These are phyloP conservation scores for Udeniomyces megalosporus DNA, from an alignment of 768 basidiomycete species.

Conservation along the genomic window DNA sequence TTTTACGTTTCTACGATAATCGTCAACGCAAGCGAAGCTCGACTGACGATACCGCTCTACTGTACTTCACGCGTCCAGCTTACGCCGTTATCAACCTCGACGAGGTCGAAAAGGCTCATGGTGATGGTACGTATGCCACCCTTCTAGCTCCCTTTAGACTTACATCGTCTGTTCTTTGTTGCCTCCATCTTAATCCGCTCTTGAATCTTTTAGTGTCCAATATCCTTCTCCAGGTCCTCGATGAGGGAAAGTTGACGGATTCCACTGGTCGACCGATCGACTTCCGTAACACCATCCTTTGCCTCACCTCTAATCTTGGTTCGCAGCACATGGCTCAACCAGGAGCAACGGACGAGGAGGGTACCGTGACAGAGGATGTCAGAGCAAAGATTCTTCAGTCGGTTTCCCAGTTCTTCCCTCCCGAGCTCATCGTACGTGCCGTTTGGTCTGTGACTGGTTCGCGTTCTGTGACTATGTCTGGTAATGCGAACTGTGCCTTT, in stretches of 20 bases:
- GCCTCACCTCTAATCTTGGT: constrained; percentile 74
- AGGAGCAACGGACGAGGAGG: constrained; percentile 46
- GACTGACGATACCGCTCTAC: no score
- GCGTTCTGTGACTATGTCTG: no score
- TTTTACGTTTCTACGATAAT: no score
- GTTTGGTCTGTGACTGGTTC: not conserved
- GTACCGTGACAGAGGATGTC: constrained; percentile 47
- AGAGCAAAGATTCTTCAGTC: constrained; percentile 53
- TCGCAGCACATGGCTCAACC: constrained; percentile 43
- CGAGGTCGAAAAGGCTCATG: constrained; percentile 84
- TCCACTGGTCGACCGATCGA: constrained; percentile 45
- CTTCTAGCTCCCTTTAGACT: not conserved
- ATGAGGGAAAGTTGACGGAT: constrained; percentile 78
- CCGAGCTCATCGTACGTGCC: constrained; percentile 64
- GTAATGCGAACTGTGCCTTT: no score
- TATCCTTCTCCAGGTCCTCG: constrained; percentile 77
- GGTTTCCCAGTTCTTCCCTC: constrained; percentile 67
- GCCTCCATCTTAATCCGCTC: constrained; percentile 35
- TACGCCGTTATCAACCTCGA: constrained; percentile 47
- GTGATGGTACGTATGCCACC: constrained; percentile 30
- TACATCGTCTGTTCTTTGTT: not conserved
- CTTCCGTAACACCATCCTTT: constrained; percentile 69
- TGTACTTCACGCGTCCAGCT: not conserved
- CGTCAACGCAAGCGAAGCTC: no score
- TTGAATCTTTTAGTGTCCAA: constrained; percentile 42